These are phyloP conservation scores for Cladophialophora bantiana DNA, from an alignment of 2,329 filamentous ascomycete species.

Conservation along the genomic window DNA sequence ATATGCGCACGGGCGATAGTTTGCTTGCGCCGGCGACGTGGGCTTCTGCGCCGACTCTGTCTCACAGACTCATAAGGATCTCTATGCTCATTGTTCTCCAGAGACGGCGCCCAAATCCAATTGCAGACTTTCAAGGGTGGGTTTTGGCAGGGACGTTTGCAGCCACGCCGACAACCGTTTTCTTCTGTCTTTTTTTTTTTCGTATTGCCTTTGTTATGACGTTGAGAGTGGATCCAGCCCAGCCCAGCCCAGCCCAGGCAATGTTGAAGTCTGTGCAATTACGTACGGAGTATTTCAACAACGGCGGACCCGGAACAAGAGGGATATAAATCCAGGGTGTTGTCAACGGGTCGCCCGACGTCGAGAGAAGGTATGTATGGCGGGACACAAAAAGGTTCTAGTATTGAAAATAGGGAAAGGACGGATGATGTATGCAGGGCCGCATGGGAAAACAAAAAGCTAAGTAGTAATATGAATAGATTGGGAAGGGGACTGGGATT, in stretches of 20 bases:
- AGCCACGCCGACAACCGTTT: not conserved
- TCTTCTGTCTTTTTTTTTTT: not conserved
- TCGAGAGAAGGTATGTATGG: not conserved
- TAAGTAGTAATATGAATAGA: not conserved
- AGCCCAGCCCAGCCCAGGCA: not conserved
- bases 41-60: not conserved
- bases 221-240: not conserved
- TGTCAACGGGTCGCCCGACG: not conserved
- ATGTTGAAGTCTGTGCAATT: not conserved
- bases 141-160: not conserved
- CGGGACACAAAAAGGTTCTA: not conserved
- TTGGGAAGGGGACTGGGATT: not conserved
- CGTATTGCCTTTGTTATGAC: constrained; percentile 4
- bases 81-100: not conserved
- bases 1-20: not conserved
- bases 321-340: not conserved
- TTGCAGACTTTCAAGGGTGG: not conserved
- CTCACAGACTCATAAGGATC: not conserved
- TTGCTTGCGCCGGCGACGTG: constrained; percentile 1
- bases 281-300: not conserved
- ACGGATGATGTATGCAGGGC: not conserved
- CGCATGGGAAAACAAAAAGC: not conserved
- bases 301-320: not conserved
- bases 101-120: not conserved
- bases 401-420: not conserved